Percentiles rank a stretch among this genome's conserved stretches.
Conservation (phyloP, 345 rosid species). For the Erysimum cheiranthoides region DNA sequence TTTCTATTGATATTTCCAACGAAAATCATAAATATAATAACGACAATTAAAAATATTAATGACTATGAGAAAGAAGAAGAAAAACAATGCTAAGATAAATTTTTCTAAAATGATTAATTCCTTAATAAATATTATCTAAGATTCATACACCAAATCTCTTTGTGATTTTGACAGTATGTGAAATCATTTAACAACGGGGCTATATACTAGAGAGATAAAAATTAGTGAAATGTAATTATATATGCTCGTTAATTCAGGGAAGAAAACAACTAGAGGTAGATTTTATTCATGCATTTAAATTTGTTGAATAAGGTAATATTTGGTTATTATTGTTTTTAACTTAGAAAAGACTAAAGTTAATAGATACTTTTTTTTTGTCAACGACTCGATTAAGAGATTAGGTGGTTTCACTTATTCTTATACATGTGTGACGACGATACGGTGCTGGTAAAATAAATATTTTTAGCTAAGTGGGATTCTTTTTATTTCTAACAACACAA, state of each 20-base stretch:
- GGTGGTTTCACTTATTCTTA: not conserved
- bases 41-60: conserved; percentile 29
- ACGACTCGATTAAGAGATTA: conserved; percentile 25
- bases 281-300: not conserved
- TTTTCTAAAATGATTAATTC: not conserved
- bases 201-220: not conserved
- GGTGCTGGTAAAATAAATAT: conserved; percentile 8
- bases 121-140: not conserved
- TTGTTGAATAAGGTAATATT: conserved; percentile 9
- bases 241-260: not conserved
- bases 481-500: not conserved
- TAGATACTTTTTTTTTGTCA: not conserved
- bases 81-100: not conserved
- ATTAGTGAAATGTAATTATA: not conserved
- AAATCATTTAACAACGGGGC: not conserved
- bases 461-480: not conserved
- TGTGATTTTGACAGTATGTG: not conserved
- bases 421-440: conserved; percentile 18
- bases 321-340: not conserved
- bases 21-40: conserved; percentile 33
- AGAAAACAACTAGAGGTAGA: not conserved
- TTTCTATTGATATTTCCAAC: conserved; percentile 41
- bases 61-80: not conserved
- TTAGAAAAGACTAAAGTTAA: not conserved
- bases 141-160: too few relatives aligned